Evolutionary conservation across 306 rosid genomes (phyloP), one percentile per base, ranked within the genome.

Genomic region (Sesbania bispinosa): DNA sequence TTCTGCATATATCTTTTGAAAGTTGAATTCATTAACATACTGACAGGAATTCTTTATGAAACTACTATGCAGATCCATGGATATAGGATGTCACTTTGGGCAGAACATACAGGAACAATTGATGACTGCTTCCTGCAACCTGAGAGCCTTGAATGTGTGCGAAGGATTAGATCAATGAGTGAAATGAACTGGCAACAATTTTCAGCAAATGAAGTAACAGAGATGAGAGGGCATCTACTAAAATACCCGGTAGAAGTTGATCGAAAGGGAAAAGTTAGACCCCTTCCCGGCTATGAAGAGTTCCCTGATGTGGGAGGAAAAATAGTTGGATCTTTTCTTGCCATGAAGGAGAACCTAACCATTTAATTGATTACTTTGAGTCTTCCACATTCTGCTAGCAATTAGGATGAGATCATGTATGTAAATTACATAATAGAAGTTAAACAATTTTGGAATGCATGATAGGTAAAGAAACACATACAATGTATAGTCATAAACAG

Each of bases 71-170:
- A 90, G 97, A 88, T 94, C 59, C 83, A 81, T 66, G 98, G 98
- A 60, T 94, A 89, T 75, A 81, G 98, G 83, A 94, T 94, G 98
- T 94, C 97, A 13, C 88, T 94, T 19, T 94, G 98, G 97, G 95
- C 95, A 57, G 97, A 94, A 83, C 98, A 94, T 50, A 80, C 84
- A 3, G 98, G 97, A 79, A 79, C 77, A 4, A 41, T 83, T 43
- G 95, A 91, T 43, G 93, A 94, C 3, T 80, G 85, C 74, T 94
- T 84, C 89, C 73, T 74, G 51, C 76, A 86, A 72, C 98, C 98
- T 0, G 90, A 87, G 87, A 89, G 96, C 86, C 80, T 90, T 48
- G 96, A 85, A 50, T 94, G 98, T 64, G 98, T 94, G 18, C 76
- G 83, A 68, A 89, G 84, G 84, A 35, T 94, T 24, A 82, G 85